These are phyloP conservation scores for Pyrenophora graminea DNA, from an alignment of 2,329 filamentous ascomycete genomes.

Conservation along the genomic window DNA sequence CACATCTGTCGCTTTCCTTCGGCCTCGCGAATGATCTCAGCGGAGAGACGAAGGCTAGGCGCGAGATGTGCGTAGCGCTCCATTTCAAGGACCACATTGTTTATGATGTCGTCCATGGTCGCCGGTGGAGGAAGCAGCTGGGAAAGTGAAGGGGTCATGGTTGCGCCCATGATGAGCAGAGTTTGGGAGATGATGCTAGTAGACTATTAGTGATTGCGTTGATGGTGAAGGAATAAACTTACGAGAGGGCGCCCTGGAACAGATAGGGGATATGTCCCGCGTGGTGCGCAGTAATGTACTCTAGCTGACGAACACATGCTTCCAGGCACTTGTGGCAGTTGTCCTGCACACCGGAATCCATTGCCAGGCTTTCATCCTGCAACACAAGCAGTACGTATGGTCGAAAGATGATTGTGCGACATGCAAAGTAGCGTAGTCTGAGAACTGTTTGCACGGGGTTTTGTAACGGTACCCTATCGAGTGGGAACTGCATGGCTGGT, in stretches of 20 bases:
- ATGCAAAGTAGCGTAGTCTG: constrained; percentile 79
- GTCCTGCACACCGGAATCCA: constrained; percentile 74
- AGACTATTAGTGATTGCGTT: constrained; percentile 14
- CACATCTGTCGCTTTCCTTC: constrained; percentile 69
- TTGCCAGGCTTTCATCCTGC: constrained; percentile 72
- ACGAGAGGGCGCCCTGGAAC: constrained; percentile 76
- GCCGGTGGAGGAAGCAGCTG: constrained; percentile 62
- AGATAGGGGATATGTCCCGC: constrained; percentile 84
- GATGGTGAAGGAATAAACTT: constrained; percentile 20
- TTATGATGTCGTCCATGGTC: constrained; percentile 75
- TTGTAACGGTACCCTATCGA: constrained; percentile 66
- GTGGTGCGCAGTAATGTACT: constrained; percentile 78
- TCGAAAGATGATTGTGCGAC: constrained; percentile 82
- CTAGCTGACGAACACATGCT: constrained; percentile 76
- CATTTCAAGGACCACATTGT: constrained; percentile 75
- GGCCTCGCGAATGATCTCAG: constrained; percentile 80
- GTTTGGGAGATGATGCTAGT: constrained; percentile 78
- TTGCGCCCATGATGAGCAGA: constrained; percentile 80
- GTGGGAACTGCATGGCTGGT: constrained; percentile 74
- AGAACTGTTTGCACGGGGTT: constrained; percentile 81
- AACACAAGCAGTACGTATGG: constrained; percentile 81
- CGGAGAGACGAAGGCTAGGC: constrained; percentile 74
- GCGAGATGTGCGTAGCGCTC: constrained; percentile 75
- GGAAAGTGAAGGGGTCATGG: constrained; percentile 74
- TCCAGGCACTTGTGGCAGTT: constrained; percentile 82